Evolutionary conservation across 768 basidiomycete species (phyloP), one percentile per base, ranked within the genome.

Genomic region (Tylopilus sp.): DNA sequence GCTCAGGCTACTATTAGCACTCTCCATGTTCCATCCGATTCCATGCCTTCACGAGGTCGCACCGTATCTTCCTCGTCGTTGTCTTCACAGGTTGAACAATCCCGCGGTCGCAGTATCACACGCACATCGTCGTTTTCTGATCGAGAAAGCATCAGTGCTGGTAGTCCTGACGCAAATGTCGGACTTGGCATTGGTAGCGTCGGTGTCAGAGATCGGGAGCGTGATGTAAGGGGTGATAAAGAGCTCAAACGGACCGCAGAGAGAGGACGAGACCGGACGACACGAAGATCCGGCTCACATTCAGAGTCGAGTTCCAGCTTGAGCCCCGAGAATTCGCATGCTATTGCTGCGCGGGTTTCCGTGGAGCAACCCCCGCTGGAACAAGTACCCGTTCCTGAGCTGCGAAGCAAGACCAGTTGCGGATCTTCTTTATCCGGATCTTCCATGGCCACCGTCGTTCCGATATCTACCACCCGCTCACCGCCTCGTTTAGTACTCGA

Each of bases 91-190:
- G 64, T 47, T 7, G 71, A 63, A 33, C 66, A 64, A 17, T 23
- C 55, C 21, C 76, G 84, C 13, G 83, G 84, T 3, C 73, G 83
- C 20, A 82, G 82, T 38, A 71, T 70, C 44, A 75, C 80, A 18
- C 76, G 81, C 35, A 77, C 76, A 6, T 72, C 81, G 15, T 79
- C 82, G 1, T 80, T 80, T 40, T 79, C 78, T 45, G 81, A 81
- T 55, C 72, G 78, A 9, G 77, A 77, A 15, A 67, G 71, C 46
- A 50, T 71, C 53, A 53, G 60, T 22, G 55, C 69, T 6, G 74
- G 69, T 28, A 73, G 67, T 31, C 77, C 77, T 8, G 77, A 78
- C 6, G 68, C 55, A 40, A 56, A 45, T 35, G 40, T 63, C 10
- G 60, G 68, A 20, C 58, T 69, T 9, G 62, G 65, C 12, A 63